Percentiles rank a stretch among this genome's conserved stretches.
Conservation (phyloP, 2,329 filamentous ascomycete genomes). For the Akanthomyces muscarius region DNA sequence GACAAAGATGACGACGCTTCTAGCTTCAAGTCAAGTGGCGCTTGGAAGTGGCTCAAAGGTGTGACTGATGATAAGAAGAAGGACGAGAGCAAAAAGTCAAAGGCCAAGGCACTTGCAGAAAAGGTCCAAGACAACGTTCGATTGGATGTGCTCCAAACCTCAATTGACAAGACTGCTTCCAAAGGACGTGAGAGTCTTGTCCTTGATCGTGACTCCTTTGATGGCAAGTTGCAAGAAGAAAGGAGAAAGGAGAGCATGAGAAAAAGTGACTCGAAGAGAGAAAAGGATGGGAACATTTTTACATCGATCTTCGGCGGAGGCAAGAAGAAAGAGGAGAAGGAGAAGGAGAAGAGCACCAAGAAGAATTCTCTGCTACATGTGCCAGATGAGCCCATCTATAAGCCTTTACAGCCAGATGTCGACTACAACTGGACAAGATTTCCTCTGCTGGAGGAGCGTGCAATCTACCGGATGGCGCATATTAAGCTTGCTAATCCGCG, state of each 20-base stretch:
- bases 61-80: conserved; percentile 66
- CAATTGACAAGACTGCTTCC: conserved; percentile 65
- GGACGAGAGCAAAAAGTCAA: conserved; percentile 63
- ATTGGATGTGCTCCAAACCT: conserved; percentile 81
- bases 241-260: conserved; percentile 74
- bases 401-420: conserved; percentile 75
- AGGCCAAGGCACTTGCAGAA: conserved; percentile 54
- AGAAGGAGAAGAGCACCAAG: conserved; percentile 69
- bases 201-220: conserved; percentile 71
- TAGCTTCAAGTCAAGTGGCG: conserved; percentile 64
- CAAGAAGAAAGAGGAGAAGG: conserved; percentile 81
- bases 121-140: conserved; percentile 73
- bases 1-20: conserved; percentile 63
- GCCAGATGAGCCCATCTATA: conserved; percentile 73
- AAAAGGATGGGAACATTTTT: conserved; percentile 90
- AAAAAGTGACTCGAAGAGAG: conserved; percentile 78
- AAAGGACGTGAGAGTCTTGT: conserved; percentile 79
- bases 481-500: conserved; percentile 98
- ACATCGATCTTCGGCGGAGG: conserved; percentile 87
- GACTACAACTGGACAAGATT: conserved; percentile 97
- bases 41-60: conserved; percentile 72
- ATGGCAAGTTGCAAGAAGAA: conserved; percentile 72
- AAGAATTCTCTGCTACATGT: conserved; percentile 70
- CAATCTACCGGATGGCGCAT: conserved; percentile 97
- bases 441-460: conserved; percentile 89